Evolutionary conservation across 2,329 filamentous ascomycete species (phyloP).

Genomic region (Neonectria ditissima): DNA sequence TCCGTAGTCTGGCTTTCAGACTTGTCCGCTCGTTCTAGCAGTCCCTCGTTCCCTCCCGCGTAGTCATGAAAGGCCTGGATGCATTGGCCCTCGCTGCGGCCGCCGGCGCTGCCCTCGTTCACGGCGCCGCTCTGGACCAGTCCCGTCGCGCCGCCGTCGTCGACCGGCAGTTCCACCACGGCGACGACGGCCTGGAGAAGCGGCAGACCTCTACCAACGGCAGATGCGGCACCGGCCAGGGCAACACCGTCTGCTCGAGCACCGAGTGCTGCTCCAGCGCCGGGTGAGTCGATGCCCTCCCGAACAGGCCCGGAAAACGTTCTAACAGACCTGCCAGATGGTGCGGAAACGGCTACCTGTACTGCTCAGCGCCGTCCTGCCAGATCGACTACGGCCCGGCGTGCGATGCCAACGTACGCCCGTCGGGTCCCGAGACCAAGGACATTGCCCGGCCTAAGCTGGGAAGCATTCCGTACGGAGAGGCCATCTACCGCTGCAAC

Average conservation of each 20-base stretch:
- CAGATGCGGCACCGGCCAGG: constrained; percentile 57
- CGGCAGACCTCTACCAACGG: constrained; percentile 49
- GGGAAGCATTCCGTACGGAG: constrained; percentile 67
- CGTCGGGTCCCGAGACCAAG: constrained; percentile 64
- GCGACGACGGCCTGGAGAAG: constrained; percentile 18
- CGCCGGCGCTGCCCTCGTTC: constrained; percentile 11
- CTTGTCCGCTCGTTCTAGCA: constrained; percentile 36
- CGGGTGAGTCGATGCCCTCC: constrained; percentile 49
- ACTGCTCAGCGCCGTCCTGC: constrained; percentile 72
- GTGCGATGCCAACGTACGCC: constrained; percentile 70
- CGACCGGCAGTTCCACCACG: not conserved
- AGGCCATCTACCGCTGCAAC: constrained; percentile 58
- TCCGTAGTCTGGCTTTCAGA: constrained; percentile 14
- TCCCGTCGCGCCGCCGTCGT: not conserved
- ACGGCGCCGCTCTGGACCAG: constrained; percentile 4
- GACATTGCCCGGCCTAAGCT: constrained; percentile 63
- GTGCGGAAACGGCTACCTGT: constrained; percentile 65
- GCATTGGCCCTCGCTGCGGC: constrained; percentile 19
- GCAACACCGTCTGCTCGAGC: constrained; percentile 46
- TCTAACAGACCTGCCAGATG: constrained; percentile 52
- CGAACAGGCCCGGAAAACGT: not conserved
- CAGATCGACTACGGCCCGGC: constrained; percentile 70
- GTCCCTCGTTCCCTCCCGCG: constrained; percentile 34
- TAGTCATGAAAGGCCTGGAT: constrained; percentile 31
- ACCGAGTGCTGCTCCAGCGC: constrained; percentile 57